These are phyloP conservation scores for Starmerella riodocensis DNA, from an alignment of 805 yeast genomes.

Conservation along the genomic window DNA sequence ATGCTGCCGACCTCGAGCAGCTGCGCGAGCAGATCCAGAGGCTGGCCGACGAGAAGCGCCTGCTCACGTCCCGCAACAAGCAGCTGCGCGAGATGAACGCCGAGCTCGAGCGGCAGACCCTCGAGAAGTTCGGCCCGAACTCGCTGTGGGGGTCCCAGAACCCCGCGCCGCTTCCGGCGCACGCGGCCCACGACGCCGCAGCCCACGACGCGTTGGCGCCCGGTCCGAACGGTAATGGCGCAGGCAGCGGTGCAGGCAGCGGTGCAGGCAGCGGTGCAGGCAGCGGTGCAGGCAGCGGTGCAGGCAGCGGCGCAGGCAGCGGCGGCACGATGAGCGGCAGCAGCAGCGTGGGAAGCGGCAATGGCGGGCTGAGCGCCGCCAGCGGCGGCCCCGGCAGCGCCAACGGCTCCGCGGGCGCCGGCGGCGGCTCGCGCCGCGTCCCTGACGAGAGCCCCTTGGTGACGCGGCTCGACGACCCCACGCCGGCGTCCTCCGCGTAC, in stretches of 20 bases:
- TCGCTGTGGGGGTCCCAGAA: slow-evolving; percentile 17
- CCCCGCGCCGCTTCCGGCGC: slow-evolving; percentile 5
- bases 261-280: neutral
- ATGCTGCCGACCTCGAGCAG: slow-evolving; percentile 24
- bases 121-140: slow-evolving; percentile 25
- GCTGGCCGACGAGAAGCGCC: slow-evolving; percentile 25
- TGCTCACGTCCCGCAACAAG: slow-evolving; percentile 26
- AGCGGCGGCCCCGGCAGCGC: too few species aligned
- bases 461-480: slow-evolving; percentile 10
- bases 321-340: too few species aligned
- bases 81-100: slow-evolving; percentile 30
- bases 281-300: neutral
- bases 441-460: slow-evolving; percentile 9
- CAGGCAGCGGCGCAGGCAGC: too few species aligned
- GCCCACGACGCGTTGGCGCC: too few species aligned
- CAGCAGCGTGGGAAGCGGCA: too few species aligned
- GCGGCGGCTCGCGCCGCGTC: too few species aligned
- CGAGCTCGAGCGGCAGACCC: slow-evolving; percentile 27
- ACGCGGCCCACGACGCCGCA: too few species aligned
- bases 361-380: too few species aligned
- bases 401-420: too few species aligned
- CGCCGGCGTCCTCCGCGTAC: neutral
- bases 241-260: neutral
- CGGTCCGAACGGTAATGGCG: neutral
- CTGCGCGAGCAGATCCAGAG: slow-evolving; percentile 21